Conservation (phyloP, 345 rosid genomes). For the Salix brachista region DNA sequence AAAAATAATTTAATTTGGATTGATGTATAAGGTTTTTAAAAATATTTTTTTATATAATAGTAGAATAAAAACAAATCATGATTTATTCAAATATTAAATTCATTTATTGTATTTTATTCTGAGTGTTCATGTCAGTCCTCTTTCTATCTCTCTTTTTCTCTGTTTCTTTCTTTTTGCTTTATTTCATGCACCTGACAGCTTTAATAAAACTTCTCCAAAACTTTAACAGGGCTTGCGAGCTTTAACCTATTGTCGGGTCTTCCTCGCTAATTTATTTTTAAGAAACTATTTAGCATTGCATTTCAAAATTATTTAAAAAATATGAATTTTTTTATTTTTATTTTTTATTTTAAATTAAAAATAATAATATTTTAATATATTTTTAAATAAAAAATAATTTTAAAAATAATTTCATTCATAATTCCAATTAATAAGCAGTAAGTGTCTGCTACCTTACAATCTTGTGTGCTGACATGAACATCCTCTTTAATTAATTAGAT, state of each 20-base stretch:
- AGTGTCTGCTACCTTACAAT: not conserved
- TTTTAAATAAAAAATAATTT: too few relatives aligned
- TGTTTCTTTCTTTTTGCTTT: not conserved
- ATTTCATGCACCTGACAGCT: not conserved
- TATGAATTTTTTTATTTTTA: too few relatives aligned
- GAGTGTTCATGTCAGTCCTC: not conserved
- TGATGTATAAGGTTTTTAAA: too few relatives aligned
- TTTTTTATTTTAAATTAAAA: too few relatives aligned
- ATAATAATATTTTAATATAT: too few relatives aligned
- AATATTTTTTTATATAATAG: too few relatives aligned
- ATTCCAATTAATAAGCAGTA: fast-evolving
- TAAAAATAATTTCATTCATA: fast-evolving
- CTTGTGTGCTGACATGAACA: not conserved
- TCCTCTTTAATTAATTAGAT: not conserved
- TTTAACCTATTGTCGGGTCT: not conserved
- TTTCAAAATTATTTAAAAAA: too few relatives aligned
- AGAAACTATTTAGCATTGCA: too few relatives aligned
- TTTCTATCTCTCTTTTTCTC: not conserved
- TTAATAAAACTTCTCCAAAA: not conserved
- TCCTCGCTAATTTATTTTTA: not conserved
- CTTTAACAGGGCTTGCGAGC: not conserved
- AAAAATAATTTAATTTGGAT: too few relatives aligned
- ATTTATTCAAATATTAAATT: not conserved
- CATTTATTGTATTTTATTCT: not conserved
- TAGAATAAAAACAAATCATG: not conserved